These are phyloP conservation scores for Durotheca rogersii DNA, from an alignment of 495 filamentous ascomycete species.

Conservation along the genomic window DNA sequence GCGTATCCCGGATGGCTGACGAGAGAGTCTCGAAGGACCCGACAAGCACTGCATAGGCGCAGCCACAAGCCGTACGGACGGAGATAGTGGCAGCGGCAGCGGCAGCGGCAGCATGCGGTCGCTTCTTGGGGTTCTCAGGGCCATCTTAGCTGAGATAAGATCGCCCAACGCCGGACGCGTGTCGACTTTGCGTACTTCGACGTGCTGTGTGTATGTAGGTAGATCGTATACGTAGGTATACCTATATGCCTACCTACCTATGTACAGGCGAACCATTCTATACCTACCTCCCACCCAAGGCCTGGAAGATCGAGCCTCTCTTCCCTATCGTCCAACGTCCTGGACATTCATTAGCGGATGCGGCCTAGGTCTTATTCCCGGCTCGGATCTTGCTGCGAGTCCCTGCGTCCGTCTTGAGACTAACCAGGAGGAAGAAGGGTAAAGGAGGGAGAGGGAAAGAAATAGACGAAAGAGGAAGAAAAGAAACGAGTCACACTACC, in stretches of 20 bases:
- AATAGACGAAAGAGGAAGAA: background rate
- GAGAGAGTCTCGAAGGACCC: conserved; percentile 5
- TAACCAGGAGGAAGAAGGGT: background rate
- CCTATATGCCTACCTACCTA: no score
- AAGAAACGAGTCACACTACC: conserved; percentile 13
- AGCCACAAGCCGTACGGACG: no score
- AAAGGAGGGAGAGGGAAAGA: background rate
- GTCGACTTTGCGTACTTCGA: no score
- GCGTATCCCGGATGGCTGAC: no score
- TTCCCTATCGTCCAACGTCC: background rate
- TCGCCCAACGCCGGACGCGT: conserved; percentile 9
- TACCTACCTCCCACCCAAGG: no score
- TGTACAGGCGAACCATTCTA: background rate
- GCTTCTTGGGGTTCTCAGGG: background rate
- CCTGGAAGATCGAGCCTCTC: no score
- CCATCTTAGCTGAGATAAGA: background rate
- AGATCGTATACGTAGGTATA: conserved; percentile 2
- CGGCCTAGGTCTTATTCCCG: conserved; percentile 7
- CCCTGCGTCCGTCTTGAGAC: conserved; percentile 15
- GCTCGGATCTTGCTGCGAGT: conserved; percentile 14
- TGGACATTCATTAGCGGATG: conserved; percentile 9
- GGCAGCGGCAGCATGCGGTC: background rate
- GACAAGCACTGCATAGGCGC: background rate
- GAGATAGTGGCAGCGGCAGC: no score
- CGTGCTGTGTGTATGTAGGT: no score